Evolutionary conservation across 2,329 filamentous ascomycete species (phyloP).

Genomic region (Sporothrix variecibatus): DNA sequence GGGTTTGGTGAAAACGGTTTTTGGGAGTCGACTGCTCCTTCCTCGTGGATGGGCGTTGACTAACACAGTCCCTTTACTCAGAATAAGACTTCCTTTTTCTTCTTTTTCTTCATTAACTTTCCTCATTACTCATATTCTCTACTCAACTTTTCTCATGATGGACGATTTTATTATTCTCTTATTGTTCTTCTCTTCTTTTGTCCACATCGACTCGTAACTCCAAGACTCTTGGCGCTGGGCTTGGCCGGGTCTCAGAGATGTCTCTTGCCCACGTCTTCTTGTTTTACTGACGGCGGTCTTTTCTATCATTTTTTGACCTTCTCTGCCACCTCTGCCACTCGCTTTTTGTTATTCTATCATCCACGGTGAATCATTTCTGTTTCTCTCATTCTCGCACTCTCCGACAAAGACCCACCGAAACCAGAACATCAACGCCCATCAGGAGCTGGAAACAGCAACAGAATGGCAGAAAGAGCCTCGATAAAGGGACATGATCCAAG

Average conservation of each 20-base stretch:
- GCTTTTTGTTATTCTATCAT: background rate
- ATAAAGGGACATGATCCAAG: background rate
- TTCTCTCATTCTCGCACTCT: background rate
- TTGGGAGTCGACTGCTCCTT: background rate
- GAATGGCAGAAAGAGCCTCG: background rate
- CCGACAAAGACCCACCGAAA: background rate
- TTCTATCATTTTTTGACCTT: background rate
- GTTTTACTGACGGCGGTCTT: background rate
- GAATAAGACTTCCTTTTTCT: too few relatives aligned
- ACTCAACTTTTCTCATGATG: too few relatives aligned
- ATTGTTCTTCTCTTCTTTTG: background rate
- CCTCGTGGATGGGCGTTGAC: background rate
- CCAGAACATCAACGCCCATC: background rate
- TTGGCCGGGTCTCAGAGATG: conserved; percentile 29
- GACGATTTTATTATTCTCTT: background rate
- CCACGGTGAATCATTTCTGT: background rate
- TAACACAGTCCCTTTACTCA: background rate
- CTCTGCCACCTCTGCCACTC: background rate
- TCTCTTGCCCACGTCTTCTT: conserved; percentile 19
- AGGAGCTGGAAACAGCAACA: background rate
- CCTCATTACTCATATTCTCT: background rate
- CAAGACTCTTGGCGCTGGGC: conserved; percentile 27
- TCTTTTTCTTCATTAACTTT: background rate
- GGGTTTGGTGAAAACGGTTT: background rate
- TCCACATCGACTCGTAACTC: conserved; percentile 1